phyloP scores from a whole-genome alignment of 306 rosid genomes.

The Senna siamea region DNA sequence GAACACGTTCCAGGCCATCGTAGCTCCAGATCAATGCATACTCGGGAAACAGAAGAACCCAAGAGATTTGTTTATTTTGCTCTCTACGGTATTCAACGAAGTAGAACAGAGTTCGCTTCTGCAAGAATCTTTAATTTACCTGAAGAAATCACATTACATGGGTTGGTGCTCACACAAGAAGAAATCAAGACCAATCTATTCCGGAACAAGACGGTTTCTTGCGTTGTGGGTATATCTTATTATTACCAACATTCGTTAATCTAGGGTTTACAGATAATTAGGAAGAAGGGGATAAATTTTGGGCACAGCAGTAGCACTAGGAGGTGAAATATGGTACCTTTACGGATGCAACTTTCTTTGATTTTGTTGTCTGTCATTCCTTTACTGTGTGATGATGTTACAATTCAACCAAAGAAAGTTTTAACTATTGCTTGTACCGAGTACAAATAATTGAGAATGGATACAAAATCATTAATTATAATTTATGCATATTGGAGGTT shows the following conservation, averaged over 20 bases:
- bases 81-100: background rate
- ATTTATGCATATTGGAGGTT: no score
- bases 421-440: no score
- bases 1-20: slow-evolving; percentile 92
- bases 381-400: no score
- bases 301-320: background rate
- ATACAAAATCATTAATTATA: no score
- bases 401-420: no score
- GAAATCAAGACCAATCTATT: background rate
- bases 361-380: no score
- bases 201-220: background rate
- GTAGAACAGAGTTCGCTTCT: background rate
- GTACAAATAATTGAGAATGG: no score
- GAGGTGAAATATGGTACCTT: no score
- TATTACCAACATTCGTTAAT: background rate
- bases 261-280: slow-evolving; percentile 1
- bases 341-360: no score
- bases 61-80: background rate
- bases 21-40: slow-evolving; percentile 82
- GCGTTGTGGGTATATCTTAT: background rate
- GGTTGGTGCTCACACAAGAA: background rate
- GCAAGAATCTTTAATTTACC: slow-evolving; percentile 6
- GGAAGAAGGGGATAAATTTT: background rate
- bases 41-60: slow-evolving; percentile 9
- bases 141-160: background rate